Base-by-base conservation (phyloP, 2,329 filamentous ascomycete species). In the Alternaria rosae region DNA sequence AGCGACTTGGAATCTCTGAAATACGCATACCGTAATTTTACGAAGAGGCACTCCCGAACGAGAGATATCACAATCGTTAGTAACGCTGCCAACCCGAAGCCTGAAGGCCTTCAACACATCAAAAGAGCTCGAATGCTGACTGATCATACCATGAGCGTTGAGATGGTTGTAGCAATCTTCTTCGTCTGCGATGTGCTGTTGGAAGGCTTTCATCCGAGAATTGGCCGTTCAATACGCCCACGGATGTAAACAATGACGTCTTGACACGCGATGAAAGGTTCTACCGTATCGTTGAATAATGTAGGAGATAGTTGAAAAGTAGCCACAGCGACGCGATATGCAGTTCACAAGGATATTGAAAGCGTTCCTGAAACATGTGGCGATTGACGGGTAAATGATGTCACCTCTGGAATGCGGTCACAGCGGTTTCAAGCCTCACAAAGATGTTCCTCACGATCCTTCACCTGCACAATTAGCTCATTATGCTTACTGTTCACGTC, bases 401-500 rank as follows among this genome's bases (percentile, higher is more conserved):
- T 38, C n/a, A 38, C 35, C n/a, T 17, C 4, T 38, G 17, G 35
- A 38, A 6, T 38, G 35, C 9, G 23, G 23, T 8, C 5, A 25
- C 5, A 6, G 35, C 35, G 30, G 12, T 9, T 38, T 38, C n/a
- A 38, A 3, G 15, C 35, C n/a, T 38, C n/a, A 17, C 35, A n/a
- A 38, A 38, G 35, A 4, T 17, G 1, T 38, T 5, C 35, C 2
- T 17, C 4, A 6, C 15, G 3, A 9, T 38, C 35, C 17, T 38
- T 38, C 2, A 17, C 4, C 35, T 0, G 15, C 3, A 2, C 2
- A 38, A 5, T 0, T 9, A 38, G 35, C 35, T 38, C 1, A 3
- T 38, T 3, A 1, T 38, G 15, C n/a, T 3, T 38, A 11, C 17
- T 38, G 35, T 6, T 11, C 2, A 38, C 4, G 0, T 38, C n/a